Evolutionary conservation across 2,329 filamentous ascomycete genomes (phyloP), one percentile per base, ranked within the genome.

Genomic region (Aspergillus spinulosporus): DNA sequence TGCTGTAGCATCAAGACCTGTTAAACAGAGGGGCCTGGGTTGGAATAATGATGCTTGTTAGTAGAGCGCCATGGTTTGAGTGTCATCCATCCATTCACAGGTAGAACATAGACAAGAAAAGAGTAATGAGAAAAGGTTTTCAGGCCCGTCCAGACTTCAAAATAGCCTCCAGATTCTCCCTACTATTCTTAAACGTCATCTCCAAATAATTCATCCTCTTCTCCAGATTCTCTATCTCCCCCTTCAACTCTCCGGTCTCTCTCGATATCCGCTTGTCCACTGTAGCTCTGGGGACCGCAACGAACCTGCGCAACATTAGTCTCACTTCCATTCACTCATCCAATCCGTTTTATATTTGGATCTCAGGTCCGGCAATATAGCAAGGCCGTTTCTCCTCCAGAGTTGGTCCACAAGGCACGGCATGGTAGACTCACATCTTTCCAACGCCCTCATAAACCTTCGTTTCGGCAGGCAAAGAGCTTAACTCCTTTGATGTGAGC

Each of bases 151-250:
- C 76, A 15, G 78, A 79, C 69, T 84, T 84, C 68, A 97, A 82
- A 71, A 97, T 93, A 74, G 92, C 88, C 72, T 96, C 88, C 64
- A 97, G 88, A 69, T 96, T 91, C 64, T 92, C 87, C 65, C 88
- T 87, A 75, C 92, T 96, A 70, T 97, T 99, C 79, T 95, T 92
- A 72, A 91, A 89, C 49, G 94, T 97, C 56, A 91, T 96, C 78
- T 97, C 93, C 44, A 97, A 81, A 70, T 97, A 97, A 66, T 93
- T 85, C 66, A 97, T 80, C 74, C 90, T 92, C 82, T 97, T 96
- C 64, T 89, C 87, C 62, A 97, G 77, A 62, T 88, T 88, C 40
- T 88, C 82, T 59, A 96, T 85, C 65, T 97, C 93, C 29, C 83
- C 81, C 66, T 92, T 88, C 60, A 93, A 77, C 51, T 88, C 85